A percentile compares a stretch with the other conserved stretches of the same genome.
Evolutionary conservation across 345 rosid species (phyloP).

Genomic region (Sapria himalayana): DNA sequence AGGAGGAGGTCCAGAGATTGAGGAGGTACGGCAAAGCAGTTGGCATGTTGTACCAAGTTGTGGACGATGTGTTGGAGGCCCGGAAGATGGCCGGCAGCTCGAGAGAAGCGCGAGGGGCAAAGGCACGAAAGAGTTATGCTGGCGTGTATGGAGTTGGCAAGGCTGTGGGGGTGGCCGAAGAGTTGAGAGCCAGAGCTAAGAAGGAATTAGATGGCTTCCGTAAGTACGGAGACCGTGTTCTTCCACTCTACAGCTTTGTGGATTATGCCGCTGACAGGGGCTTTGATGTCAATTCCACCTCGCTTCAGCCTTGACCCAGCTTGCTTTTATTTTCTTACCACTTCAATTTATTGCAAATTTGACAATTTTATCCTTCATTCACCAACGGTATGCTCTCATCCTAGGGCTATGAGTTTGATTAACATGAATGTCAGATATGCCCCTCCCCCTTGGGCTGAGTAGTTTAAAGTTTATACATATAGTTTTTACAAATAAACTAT

Average conservation of each 20-base stretch:
- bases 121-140: conserved; percentile 32
- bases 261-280: conserved; percentile 56
- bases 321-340: too few species aligned
- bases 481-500: too few species aligned
- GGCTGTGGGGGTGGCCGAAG: conserved; percentile 49
- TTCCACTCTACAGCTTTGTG: conserved; percentile 66
- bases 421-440: too few species aligned
- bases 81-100: conserved; percentile 7
- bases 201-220: conserved; percentile 40
- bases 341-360: too few species aligned
- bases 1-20: conserved; percentile 47
- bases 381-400: too few species aligned
- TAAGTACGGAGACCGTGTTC: conserved; percentile 35
- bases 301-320: too few species aligned
- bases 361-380: too few species aligned
- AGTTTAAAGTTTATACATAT: too few species aligned
- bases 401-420: too few species aligned
- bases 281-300: too few species aligned
- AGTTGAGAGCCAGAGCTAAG: conserved; percentile 39
- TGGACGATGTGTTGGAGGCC: conserved; percentile 38
- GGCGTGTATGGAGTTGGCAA: conserved; percentile 34
- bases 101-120: conserved; percentile 12
- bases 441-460: too few species aligned
- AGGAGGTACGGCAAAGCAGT: conserved; percentile 77
- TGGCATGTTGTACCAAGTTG: conserved; percentile 68